A percentile compares a stretch with the other conserved stretches of the same genome.
Conservation (phyloP, 257 asterid genomes). For the Petunia secreta region DNA sequence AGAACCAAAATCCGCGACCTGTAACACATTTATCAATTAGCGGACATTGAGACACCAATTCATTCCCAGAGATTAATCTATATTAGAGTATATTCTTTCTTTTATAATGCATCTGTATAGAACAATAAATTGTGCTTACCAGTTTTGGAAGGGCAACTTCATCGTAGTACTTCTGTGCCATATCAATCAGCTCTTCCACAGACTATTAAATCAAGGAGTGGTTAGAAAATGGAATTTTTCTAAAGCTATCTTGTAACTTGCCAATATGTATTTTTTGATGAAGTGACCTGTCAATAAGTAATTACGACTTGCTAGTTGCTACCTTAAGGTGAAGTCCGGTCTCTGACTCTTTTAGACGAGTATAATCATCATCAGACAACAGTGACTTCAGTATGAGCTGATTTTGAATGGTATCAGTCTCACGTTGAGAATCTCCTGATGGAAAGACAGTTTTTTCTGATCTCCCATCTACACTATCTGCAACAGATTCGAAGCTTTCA, state of each 20-base stretch:
- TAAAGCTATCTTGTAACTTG: conserved; percentile 9
- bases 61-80: too few relatives aligned
- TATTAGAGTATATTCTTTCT: too few relatives aligned
- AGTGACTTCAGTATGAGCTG: conserved; percentile 61
- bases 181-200: conserved; percentile 67
- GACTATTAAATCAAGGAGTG: conserved; percentile 58
- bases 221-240: conserved; percentile 40
- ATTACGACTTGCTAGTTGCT: conserved; percentile 20
- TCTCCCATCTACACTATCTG: conserved; percentile 50
- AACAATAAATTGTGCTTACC: conserved; percentile 47
- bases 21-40: conserved; percentile 36
- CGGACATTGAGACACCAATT: conserved; percentile 23
- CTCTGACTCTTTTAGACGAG: conserved; percentile 78
- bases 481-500: conserved; percentile 42
- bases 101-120: too few relatives aligned
- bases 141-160: conserved; percentile 95
- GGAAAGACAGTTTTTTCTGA: conserved; percentile 44
- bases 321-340: conserved; percentile 39
- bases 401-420: conserved; percentile 54
- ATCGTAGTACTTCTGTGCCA: conserved; percentile 71
- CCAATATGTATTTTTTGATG: neutral
- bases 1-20: conserved; percentile 99
- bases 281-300: conserved; percentile 14
- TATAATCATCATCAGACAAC: conserved; percentile 72
- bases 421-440: conserved; percentile 52